Evolutionary conservation across 176 grass and related monocot genomes (phyloP).

Genomic region (Triticum turgidum): DNA sequence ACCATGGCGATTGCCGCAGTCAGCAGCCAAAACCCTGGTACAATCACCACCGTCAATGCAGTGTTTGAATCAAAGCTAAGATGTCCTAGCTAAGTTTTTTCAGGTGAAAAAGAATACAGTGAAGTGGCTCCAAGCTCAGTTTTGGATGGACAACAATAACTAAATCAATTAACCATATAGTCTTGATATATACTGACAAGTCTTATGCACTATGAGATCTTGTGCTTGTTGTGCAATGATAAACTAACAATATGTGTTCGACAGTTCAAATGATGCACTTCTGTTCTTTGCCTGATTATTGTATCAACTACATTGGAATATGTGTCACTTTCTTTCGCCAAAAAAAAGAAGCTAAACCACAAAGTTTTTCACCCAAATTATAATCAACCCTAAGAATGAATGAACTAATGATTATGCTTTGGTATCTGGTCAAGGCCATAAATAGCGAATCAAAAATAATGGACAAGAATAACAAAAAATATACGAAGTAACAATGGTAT

Average conservation of each 20-base stretch:
- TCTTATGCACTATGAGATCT: neutral
- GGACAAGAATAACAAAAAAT: too few species aligned
- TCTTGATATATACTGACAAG: neutral
- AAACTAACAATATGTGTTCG: neutral
- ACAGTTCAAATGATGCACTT: neutral
- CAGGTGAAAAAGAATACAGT: neutral
- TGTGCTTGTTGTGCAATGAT: too few species aligned
- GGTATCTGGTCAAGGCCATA: too few species aligned
- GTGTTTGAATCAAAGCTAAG: neutral
- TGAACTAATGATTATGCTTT: too few species aligned
- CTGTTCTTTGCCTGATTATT: too few species aligned
- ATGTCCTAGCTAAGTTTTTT: neutral
- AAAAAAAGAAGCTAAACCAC: too few species aligned
- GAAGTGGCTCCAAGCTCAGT: slow-evolving; percentile 1
- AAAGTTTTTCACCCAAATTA: too few species aligned
- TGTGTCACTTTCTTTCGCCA: too few species aligned
- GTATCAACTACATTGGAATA: too few species aligned
- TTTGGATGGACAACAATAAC: neutral
- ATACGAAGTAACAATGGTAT: neutral
- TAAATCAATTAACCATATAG: neutral
- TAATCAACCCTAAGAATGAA: too few species aligned
- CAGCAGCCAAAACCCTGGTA: neutral
- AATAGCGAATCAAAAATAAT: too few species aligned
- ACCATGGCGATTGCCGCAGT: neutral
- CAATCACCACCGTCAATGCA: neutral